phyloP scores from a whole-genome alignment of 2,329 filamentous ascomycete species.

The Neofusicoccum sp. region DNA sequence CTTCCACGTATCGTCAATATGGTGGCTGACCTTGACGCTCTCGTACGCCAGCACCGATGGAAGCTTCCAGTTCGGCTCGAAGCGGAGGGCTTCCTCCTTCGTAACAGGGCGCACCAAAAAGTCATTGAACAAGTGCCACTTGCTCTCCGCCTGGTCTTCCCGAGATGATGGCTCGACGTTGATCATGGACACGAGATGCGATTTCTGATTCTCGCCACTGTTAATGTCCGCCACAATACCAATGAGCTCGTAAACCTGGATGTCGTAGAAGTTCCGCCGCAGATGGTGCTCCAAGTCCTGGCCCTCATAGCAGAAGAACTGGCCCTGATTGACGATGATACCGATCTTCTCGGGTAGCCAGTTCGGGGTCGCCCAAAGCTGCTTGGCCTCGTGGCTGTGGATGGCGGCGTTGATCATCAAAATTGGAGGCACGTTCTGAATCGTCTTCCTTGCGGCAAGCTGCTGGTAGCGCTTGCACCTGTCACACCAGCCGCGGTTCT shows the following conservation, averaged over 20 bases:
- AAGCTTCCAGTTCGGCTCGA: constrained; percentile 89
- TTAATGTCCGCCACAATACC: constrained; percentile 91
- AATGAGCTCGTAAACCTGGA: constrained; percentile 88
- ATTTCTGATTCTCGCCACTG: constrained; percentile 79
- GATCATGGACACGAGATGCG: constrained; percentile 88
- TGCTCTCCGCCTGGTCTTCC: constrained; percentile 59
- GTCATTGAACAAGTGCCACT: constrained; percentile 98
- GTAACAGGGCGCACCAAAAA: constrained; percentile 84
- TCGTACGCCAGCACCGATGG: constrained; percentile 89
- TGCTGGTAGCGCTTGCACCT: constrained; percentile 90
- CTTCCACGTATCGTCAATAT: constrained; percentile 86
- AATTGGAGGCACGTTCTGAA: constrained; percentile 81
- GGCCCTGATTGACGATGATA: constrained; percentile 85
- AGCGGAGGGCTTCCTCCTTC: constrained; percentile 81
- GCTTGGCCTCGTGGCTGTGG: constrained; percentile 71
- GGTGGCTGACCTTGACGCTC: constrained; percentile 76
- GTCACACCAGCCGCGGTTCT: constrained; percentile 90
- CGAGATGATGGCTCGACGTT: constrained; percentile 74
- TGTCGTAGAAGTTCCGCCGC: constrained; percentile 75
- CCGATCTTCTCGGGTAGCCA: constrained; percentile 96
- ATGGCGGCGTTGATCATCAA: constrained; percentile 83
- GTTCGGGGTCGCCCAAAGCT: constrained; percentile 84
- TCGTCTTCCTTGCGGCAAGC: constrained; percentile 79
- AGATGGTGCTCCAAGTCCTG: constrained; percentile 82
- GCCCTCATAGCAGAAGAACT: constrained; percentile 93